Evolutionary conservation across 257 asterid species (phyloP).

Genomic region (Nicotiana otophora): DNA sequence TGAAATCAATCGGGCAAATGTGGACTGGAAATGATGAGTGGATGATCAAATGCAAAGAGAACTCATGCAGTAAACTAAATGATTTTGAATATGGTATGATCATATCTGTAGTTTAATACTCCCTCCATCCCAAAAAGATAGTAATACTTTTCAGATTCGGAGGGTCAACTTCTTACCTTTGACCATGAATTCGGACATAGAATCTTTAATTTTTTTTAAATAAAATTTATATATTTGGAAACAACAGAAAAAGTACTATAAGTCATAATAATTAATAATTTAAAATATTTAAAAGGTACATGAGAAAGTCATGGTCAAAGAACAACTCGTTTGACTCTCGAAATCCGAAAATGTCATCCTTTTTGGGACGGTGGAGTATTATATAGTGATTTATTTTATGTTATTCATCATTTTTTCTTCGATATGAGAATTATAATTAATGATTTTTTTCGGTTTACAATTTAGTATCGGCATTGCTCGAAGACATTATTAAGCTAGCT

Average conservation of each 20-base stretch:
- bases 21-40: slow-evolving; percentile 68
- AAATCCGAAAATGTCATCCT: too few species aligned
- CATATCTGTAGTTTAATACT: background rate
- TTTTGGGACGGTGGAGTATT: background rate
- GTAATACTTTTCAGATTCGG: too few species aligned
- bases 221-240: too few species aligned
- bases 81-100: slow-evolving; percentile 45
- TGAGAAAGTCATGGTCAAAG: too few species aligned
- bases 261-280: too few species aligned
- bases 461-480: slow-evolving; percentile 58
- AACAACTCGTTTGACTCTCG: too few species aligned
- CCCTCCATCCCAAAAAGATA: too few species aligned
- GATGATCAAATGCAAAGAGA: slow-evolving; percentile 53
- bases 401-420: background rate
- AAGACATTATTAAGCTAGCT: slow-evolving; percentile 60
- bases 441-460: background rate
- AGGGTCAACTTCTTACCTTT: too few species aligned
- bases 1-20: slow-evolving; percentile 60
- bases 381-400: slow-evolving; percentile 17
- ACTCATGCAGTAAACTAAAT: slow-evolving; percentile 28
- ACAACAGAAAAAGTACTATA: too few species aligned
- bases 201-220: too few species aligned
- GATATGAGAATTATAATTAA: background rate
- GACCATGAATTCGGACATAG: too few species aligned
- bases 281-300: too few species aligned